These are phyloP conservation scores for Straminergon stramineum DNA, from an alignment of 225 moss, liverwort and hornwort genomes.

Conservation along the genomic window DNA sequence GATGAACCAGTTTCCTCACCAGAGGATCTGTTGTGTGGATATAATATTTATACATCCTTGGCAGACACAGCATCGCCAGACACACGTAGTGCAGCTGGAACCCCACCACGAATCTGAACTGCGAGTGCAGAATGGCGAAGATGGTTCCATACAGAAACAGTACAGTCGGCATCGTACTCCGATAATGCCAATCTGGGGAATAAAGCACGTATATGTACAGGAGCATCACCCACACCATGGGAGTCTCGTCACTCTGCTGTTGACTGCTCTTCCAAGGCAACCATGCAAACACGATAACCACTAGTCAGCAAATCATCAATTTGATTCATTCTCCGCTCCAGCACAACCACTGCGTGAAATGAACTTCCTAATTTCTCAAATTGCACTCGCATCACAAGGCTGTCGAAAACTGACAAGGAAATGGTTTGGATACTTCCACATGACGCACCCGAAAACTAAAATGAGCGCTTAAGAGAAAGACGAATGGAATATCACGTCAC, in stretches of 20 bases:
- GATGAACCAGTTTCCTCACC: slow-evolving; percentile 66
- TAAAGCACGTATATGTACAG: slow-evolving; percentile 91
- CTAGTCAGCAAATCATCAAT: not conserved
- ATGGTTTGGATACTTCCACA: not conserved
- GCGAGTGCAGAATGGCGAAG: slow-evolving; percentile 73
- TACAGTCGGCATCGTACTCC: slow-evolving; percentile 84
- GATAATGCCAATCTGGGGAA: slow-evolving; percentile 90
- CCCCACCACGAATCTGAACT: slow-evolving; percentile 73
- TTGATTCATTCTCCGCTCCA: not conserved
- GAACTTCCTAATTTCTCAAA: not conserved
- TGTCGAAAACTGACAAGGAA: not conserved
- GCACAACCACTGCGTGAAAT: not conserved
- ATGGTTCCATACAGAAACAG: slow-evolving; percentile 71
- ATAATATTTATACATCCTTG: slow-evolving; percentile 95
- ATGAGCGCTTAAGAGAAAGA: not conserved
- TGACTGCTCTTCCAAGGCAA: slow-evolving; percentile 31
- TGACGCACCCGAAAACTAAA: not conserved
- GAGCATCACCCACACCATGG: slow-evolving; percentile 96
- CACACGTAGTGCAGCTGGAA: slow-evolving; percentile 74
- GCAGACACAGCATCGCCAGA: slow-evolving; percentile 74
- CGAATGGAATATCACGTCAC: not conserved
- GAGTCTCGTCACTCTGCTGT: slow-evolving; percentile 88
- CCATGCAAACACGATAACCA: not conserved
- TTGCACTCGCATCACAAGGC: not conserved
- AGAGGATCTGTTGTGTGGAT: slow-evolving; percentile 65